Conservation (phyloP, 192 early-diverging fungal species). For the Phlyctochytrium arcticum region DNA sequence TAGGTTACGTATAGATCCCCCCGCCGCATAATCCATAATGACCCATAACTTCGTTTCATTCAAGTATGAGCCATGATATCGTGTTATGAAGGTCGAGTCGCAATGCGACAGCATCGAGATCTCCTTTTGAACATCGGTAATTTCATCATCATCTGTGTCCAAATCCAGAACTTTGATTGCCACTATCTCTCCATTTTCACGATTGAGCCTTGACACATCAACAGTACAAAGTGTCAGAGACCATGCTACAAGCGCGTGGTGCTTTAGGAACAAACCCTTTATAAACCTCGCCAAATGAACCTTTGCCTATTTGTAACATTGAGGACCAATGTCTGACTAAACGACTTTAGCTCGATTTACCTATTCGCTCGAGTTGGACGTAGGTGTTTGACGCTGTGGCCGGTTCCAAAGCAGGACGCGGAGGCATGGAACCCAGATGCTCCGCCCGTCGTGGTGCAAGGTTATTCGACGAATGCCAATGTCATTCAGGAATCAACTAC, state of each 20-base stretch:
- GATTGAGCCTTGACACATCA: constrained; percentile 64
- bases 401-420: background rate
- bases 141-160: constrained; percentile 95
- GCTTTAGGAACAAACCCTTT: constrained; percentile 27
- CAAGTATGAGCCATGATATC: constrained; percentile 87
- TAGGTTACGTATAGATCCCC: constrained; percentile 81
- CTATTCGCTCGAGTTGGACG: constrained; percentile 38
- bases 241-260: background rate
- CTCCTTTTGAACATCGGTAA: constrained; percentile 91
- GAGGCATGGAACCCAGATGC: no score
- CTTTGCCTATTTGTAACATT: constrained; percentile 35
- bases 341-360: background rate
- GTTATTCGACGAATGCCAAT: no score
- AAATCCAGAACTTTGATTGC: constrained; percentile 98
- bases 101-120: constrained; percentile 85
- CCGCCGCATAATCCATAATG: constrained; percentile 96
- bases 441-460: no score
- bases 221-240: background rate
- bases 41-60: constrained; percentile 95
- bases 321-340: background rate
- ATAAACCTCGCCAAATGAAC: constrained; percentile 58
- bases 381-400: constrained; percentile 15
- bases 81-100: constrained; percentile 86
- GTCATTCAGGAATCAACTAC: no score
- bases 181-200: constrained; percentile 70